These are phyloP conservation scores for Mycena rosella DNA, from an alignment of 768 basidiomycete genomes.

Conservation along the genomic window DNA sequence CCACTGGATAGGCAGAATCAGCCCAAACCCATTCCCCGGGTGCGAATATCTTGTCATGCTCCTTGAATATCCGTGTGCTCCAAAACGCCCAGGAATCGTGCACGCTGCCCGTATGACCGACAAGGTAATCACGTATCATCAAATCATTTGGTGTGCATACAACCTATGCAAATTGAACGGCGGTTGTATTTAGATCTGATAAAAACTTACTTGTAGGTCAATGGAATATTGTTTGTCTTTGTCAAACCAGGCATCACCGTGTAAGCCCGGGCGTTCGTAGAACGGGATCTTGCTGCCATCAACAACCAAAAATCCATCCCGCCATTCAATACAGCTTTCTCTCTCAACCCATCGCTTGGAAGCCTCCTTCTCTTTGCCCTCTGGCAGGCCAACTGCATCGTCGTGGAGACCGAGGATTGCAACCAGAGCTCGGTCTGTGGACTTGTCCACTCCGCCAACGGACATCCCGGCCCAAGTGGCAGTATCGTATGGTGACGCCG, in stretches of 20 bases:
- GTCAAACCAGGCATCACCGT: constrained; percentile 42
- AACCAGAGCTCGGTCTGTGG: constrained; percentile 28
- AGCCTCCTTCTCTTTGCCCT: too few species aligned
- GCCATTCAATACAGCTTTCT: too few species aligned
- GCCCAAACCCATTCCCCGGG: constrained; percentile 47
- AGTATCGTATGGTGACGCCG: constrained; percentile 34
- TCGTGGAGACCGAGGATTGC: too few species aligned
- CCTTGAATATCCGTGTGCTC: constrained; percentile 30
- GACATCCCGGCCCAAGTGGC: constrained; percentile 18
- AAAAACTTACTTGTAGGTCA: too few species aligned
- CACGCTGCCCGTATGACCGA: too few species aligned
- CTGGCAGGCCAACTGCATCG: constrained; percentile 8
- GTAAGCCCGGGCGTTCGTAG: constrained; percentile 39
- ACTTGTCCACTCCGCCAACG: constrained; percentile 36
- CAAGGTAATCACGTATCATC: too few species aligned
- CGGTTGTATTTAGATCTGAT: too few species aligned
- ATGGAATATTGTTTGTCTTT: too few species aligned
- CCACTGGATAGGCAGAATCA: constrained; percentile 48
- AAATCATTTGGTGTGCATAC: too few species aligned
- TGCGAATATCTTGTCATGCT: constrained; percentile 35
- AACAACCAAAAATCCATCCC: constrained; percentile 38
- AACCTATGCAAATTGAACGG: too few species aligned
- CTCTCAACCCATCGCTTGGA: constrained; percentile 21
- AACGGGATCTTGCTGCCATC: constrained; percentile 44
- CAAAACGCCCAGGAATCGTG: constrained; percentile 43